These are phyloP conservation scores for Monascus purpureus DNA, from an alignment of 495 filamentous ascomycete species.

Conservation along the genomic window DNA sequence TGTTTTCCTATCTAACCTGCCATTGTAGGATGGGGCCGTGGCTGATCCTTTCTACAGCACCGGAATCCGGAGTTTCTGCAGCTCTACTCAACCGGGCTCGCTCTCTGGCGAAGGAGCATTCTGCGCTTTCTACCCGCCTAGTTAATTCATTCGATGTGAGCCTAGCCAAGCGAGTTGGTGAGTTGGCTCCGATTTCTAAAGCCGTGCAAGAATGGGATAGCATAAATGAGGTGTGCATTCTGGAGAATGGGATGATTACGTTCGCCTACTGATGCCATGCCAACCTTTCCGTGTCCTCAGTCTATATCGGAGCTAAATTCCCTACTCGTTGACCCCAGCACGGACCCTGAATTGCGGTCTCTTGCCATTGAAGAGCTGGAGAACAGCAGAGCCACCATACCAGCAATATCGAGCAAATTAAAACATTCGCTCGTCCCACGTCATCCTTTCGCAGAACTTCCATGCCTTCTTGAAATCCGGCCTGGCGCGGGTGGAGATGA, in stretches of 20 bases:
- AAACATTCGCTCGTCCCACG: constrained; percentile 66
- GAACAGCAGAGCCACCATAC: constrained; percentile 43
- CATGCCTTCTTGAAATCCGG: constrained; percentile 80
- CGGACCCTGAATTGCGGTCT: constrained; percentile 47
- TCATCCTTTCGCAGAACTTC: constrained; percentile 87
- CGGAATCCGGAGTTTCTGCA: constrained; percentile 35
- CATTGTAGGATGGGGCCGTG: constrained; percentile 10
- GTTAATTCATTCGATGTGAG: constrained; percentile 53
- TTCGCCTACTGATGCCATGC: neutral
- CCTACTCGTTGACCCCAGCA: constrained; percentile 41
- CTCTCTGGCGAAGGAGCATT: constrained; percentile 50
- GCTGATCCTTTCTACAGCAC: constrained; percentile 13
- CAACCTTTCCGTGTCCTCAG: constrained; percentile 12
- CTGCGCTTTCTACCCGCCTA: constrained; percentile 42
- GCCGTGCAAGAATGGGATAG: constrained; percentile 53
- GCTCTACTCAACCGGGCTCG: constrained; percentile 51
- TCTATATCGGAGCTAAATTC: constrained; percentile 43
- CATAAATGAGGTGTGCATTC: constrained; percentile 23
- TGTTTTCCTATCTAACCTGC: neutral
- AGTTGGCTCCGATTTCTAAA: constrained; percentile 51
- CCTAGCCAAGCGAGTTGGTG: constrained; percentile 63
- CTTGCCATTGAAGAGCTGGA: constrained; percentile 69
- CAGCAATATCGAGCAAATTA: constrained; percentile 45
- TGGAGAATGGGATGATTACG: neutral
- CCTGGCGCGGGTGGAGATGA: constrained; percentile 91